Evolutionary conservation across 73 alveolate species (phyloP), one percentile per base, ranked within the genome.

Genomic region (Paramecium bursaria): DNA sequence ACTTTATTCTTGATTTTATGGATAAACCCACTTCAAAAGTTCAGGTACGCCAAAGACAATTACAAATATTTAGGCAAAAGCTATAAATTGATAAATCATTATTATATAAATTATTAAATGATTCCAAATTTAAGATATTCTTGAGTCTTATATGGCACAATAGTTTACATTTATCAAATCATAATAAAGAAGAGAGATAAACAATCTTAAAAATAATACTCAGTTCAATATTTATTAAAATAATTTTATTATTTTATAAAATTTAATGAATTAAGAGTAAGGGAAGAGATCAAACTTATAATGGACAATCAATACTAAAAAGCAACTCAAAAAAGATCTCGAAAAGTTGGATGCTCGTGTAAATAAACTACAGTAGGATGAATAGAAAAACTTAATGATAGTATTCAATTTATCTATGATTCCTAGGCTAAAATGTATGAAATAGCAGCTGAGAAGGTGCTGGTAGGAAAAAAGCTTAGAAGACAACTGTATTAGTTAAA

Each of bases 341-440:
- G 52, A 61, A 35, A 61, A 61, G 29, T 46, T 35, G 26, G 21
- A 35, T 52, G 80, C 80, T 4, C 48, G 80, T 15, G 46, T 61
- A 9, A 61, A 52, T 0, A 19, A 35, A 10, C 19, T 61, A 4
- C 31, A 61, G 26, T 31, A 61, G 21, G 42, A 39, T 4, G 46
- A 61, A 61, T 33, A 61, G 57, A 61, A 61, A 17, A 61, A 61
- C 19, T 35, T 61, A 17, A 52, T 35, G 17, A 5, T 61, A 3
- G 80, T 61, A 61, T 17, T 14, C 17, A 21, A 9, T 11, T 17
- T 23, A 17, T 31, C 42, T 11, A 17, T 7, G 19, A 10, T 15
- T 39, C 26, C 21, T 39, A 61, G 80, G 80, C 80, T 31, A 61
- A 61, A 61, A 17, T 61, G 15, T 61, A 61, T 35, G 52, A 61